These are phyloP conservation scores for Epithemia pelagica DNA, from an alignment of 108 stramenopile species.

Conservation along the genomic window DNA sequence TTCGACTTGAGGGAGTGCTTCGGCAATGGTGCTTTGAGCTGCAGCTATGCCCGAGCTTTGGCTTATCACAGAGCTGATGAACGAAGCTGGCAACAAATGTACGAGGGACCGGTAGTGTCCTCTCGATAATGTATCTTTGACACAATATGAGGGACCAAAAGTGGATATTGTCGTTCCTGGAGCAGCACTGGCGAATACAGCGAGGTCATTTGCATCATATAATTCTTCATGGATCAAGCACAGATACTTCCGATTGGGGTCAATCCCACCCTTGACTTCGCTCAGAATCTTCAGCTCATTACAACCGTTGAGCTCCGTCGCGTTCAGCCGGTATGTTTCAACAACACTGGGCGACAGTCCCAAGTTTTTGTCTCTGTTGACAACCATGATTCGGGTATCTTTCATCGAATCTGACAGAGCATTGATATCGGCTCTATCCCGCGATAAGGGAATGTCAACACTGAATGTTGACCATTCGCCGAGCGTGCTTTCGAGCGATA, in stretches of 20 bases:
- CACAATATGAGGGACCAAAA: slow-evolving; percentile 16
- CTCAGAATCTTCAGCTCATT: neutral
- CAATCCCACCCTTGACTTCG: neutral
- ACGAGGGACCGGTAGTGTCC: slow-evolving; percentile 17
- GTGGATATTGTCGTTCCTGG: slow-evolving; percentile 7
- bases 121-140: neutral
- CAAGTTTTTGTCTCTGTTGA: neutral
- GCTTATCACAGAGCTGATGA: slow-evolving; percentile 5
- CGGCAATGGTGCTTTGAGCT: neutral
- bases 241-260: slow-evolving; percentile 3
- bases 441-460: slow-evolving; percentile 37
- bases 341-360: neutral
- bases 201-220: neutral
- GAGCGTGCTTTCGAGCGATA: slow-evolving; percentile 32
- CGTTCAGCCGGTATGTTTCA: neutral
- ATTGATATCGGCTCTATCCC: neutral
- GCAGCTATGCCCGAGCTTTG: neutral
- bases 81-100: slow-evolving; percentile 15
- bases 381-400: neutral
- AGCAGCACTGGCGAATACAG: neutral
- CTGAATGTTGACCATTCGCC: slow-evolving; percentile 35
- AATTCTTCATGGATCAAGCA: slow-evolving; percentile 22
- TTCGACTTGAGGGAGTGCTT: neutral
- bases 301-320: neutral
- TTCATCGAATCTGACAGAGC: neutral